phyloP scores from a whole-genome alignment of 495 filamentous ascomycete species.

The Aspergillus kassunensis region DNA sequence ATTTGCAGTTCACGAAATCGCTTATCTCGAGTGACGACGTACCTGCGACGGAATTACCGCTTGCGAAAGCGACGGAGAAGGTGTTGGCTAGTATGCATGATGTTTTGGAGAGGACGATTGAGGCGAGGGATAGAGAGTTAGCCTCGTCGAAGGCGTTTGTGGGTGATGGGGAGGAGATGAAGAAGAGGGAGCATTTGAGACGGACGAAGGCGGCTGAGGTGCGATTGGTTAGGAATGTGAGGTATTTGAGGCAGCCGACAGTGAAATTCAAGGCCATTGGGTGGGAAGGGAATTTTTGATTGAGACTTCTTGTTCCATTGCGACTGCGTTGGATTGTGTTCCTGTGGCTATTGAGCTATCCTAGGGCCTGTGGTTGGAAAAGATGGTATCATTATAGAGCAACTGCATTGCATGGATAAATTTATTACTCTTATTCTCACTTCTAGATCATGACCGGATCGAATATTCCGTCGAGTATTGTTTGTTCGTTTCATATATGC shows the following conservation, averaged over 20 bases:
- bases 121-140: constrained; percentile 58
- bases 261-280: constrained; percentile 33
- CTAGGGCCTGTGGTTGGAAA: no score
- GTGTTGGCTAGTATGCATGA: constrained; percentile 92
- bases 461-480: no score
- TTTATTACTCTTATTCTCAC: no score
- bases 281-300: constrained; percentile 27
- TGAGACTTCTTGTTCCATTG: neutral
- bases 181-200: constrained; percentile 62
- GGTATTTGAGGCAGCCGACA: constrained; percentile 59
- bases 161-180: constrained; percentile 37
- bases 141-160: constrained; percentile 2
- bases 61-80: constrained; percentile 77
- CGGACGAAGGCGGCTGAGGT: constrained; percentile 77
- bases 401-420: no score
- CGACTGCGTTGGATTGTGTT: no score
- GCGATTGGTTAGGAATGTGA: constrained; percentile 67
- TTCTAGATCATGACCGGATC: no score
- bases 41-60: constrained; percentile 63
- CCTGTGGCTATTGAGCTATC: no score
- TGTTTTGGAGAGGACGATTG: constrained; percentile 72
- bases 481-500: no score
- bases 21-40: constrained; percentile 72
- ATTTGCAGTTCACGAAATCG: constrained; percentile 46
- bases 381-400: neutral